These are phyloP conservation scores for Moesziomyces sp. DNA, from an alignment of 1,284 basidiomycete genomes.

Conservation along the genomic window DNA sequence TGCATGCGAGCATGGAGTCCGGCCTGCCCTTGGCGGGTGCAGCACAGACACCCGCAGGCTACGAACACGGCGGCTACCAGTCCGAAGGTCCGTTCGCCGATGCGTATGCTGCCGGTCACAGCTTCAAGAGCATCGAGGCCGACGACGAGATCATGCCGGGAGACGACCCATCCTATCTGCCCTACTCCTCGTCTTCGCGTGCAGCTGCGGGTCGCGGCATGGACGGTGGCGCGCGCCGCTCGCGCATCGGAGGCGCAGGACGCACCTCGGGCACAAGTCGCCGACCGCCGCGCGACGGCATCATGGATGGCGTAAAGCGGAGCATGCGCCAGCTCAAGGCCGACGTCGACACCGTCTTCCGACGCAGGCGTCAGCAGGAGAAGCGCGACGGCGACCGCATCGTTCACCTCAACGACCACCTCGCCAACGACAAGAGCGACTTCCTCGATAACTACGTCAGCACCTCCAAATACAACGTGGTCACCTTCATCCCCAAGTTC, in stretches of 20 bases:
- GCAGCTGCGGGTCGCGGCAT: slow-evolving; percentile 2
- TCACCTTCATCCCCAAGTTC: slow-evolving; percentile 93
- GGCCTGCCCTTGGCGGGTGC: slow-evolving; percentile 49
- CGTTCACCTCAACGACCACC: slow-evolving; percentile 61
- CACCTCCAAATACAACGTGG: slow-evolving; percentile 93
- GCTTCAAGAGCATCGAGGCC: slow-evolving; percentile 64
- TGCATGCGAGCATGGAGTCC: slow-evolving; percentile 46
- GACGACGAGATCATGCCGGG: slow-evolving; percentile 58
- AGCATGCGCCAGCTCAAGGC: slow-evolving; percentile 44
- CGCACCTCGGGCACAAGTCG: slow-evolving; percentile 32
- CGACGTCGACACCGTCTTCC: slow-evolving; percentile 50
- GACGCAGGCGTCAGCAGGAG: slow-evolving; percentile 39
- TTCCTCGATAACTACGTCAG: slow-evolving; percentile 80
- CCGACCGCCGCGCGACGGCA: slow-evolving; percentile 41
- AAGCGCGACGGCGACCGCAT: slow-evolving; percentile 55
- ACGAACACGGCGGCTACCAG: slow-evolving; percentile 27
- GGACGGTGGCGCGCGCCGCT: slow-evolving; percentile 6
- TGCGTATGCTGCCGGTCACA: slow-evolving; percentile 46
- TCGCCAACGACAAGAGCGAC: slow-evolving; percentile 56
- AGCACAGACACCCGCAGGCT: slow-evolving; percentile 49
- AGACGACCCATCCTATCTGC: slow-evolving; percentile 29
- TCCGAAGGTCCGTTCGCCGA: slow-evolving; percentile 54
- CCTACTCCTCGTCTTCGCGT: slow-evolving; percentile 7
- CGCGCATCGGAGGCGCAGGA: slow-evolving; percentile 16
- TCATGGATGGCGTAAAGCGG: slow-evolving; percentile 48